phyloP scores from a whole-genome alignment of 2,329 filamentous ascomycete species.

The Arthrinium phaeospermum region DNA sequence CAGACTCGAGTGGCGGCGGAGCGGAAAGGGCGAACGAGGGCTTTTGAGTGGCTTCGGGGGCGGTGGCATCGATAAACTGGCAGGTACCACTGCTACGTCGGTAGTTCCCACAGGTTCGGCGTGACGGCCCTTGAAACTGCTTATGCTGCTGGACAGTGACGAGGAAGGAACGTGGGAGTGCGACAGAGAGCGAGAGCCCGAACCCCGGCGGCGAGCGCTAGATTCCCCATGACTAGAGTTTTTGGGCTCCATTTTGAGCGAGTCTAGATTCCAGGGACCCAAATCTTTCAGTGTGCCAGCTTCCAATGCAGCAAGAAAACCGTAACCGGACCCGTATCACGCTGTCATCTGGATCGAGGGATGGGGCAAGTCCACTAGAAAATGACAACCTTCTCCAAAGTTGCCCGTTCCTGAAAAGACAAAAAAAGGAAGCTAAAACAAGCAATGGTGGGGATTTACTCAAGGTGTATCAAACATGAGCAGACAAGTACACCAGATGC shows the following conservation, averaged over 20 bases:
- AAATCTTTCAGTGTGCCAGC: neutral
- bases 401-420: neutral
- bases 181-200: slow-evolving; percentile 31
- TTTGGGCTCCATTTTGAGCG: slow-evolving; percentile 20
- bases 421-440: neutral
- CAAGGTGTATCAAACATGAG: neutral
- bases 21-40: slow-evolving; percentile 47
- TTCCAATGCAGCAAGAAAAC: neutral
- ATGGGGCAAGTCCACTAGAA: slow-evolving; percentile 9
- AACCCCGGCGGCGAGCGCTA: slow-evolving; percentile 30
- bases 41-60: slow-evolving; percentile 50
- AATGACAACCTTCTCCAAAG: slow-evolving; percentile 2
- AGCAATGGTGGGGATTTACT: neutral
- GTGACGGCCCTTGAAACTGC: slow-evolving; percentile 61
- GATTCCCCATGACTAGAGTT: slow-evolving; percentile 23
- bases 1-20: slow-evolving; percentile 49
- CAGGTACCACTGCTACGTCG: slow-evolving; percentile 61
- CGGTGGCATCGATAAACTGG: slow-evolving; percentile 70
- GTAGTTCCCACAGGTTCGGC: slow-evolving; percentile 61
- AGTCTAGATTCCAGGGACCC: slow-evolving; percentile 6
- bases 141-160: slow-evolving; percentile 36
- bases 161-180: slow-evolving; percentile 51
- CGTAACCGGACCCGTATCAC: slow-evolving; percentile 3
- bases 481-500: neutral
- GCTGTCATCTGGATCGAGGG: neutral